Evolutionary conservation across 2,329 filamentous ascomycete species (phyloP).

Genomic region (Fusarium zealandicum): DNA sequence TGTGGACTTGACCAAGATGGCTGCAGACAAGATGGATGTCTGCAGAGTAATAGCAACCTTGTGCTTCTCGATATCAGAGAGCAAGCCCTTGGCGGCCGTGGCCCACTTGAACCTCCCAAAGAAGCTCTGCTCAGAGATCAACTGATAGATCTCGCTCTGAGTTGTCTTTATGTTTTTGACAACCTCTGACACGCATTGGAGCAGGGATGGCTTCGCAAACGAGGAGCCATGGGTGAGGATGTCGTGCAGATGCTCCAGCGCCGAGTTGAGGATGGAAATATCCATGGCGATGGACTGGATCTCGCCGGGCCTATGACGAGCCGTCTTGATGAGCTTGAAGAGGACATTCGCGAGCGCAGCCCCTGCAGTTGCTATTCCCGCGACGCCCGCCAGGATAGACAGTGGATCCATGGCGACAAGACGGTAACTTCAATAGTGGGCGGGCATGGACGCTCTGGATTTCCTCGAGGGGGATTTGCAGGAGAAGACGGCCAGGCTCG

Average conservation of each 20-base stretch:
- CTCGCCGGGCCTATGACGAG: conserved; percentile 11
- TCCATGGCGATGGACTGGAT: conserved; percentile 10
- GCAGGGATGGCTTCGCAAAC: conserved; percentile 2
- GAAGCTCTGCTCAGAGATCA: neutral
- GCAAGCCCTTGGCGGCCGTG: conserved; percentile 1
- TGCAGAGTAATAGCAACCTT: conserved; percentile 19
- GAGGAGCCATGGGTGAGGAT: conserved; percentile 1
- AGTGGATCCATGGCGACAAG: conserved; percentile 20
- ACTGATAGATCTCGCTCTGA: conserved; percentile 3
- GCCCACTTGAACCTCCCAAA: conserved; percentile 7
- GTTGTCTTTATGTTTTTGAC: conserved; percentile 14
- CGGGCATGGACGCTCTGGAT: neutral
- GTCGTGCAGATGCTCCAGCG: conserved; percentile 17
- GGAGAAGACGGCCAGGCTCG: neutral
- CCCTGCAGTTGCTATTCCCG: conserved; percentile 25
- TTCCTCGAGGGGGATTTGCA: neutral
- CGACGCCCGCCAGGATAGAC: conserved; percentile 24
- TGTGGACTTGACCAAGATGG: conserved; percentile 14
- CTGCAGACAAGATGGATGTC: conserved; percentile 16
- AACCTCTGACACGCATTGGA: neutral
- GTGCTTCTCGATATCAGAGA: conserved; percentile 28
- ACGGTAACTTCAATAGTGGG: no score
- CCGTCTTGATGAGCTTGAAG: conserved; percentile 10
- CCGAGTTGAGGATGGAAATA: conserved; percentile 7
- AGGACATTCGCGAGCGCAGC: conserved; percentile 16